These are phyloP conservation scores for Hordeum marinum DNA, from an alignment of 176 grass and related monocot species.

Conservation along the genomic window DNA sequence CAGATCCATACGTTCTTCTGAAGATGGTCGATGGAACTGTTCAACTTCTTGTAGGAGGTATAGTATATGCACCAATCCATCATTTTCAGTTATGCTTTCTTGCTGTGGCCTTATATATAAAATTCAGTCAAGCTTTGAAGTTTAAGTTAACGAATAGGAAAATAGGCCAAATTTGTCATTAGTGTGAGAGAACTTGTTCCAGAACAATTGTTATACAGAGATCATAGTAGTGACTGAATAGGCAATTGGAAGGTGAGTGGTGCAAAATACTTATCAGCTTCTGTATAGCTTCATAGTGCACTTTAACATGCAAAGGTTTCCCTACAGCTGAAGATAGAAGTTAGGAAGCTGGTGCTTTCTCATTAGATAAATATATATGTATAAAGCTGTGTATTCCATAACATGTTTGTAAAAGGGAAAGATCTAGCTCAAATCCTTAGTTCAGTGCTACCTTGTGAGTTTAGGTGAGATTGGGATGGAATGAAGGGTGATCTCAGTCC, in stretches of 20 bases:
- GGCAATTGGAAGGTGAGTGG: background rate
- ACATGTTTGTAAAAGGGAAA: background rate
- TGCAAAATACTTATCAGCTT: background rate
- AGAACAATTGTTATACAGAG: background rate
- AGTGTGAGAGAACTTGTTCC: background rate
- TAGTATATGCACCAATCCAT: background rate
- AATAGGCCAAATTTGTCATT: background rate
- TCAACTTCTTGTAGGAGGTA: conserved; percentile 96
- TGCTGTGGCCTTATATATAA: background rate
- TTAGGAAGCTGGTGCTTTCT: background rate
- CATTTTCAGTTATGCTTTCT: background rate
- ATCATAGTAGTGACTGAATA: background rate
- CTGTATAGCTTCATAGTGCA: background rate
- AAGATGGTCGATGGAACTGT: conserved; percentile 90
- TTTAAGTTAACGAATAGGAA: background rate
- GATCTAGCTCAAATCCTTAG: background rate
- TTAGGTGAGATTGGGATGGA: background rate
- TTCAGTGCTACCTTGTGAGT: background rate
- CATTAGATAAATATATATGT: background rate
- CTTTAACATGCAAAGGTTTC: background rate
- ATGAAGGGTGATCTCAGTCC: background rate
- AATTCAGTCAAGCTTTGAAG: background rate
- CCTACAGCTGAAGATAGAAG: background rate
- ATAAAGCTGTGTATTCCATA: background rate
- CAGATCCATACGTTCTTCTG: conserved; percentile 84